Percentiles rank a stretch among this genome's conserved stretches.
phyloP scores from a whole-genome alignment of 352 stramenopile genomes.

The Thalassiosira mediterranea region DNA sequence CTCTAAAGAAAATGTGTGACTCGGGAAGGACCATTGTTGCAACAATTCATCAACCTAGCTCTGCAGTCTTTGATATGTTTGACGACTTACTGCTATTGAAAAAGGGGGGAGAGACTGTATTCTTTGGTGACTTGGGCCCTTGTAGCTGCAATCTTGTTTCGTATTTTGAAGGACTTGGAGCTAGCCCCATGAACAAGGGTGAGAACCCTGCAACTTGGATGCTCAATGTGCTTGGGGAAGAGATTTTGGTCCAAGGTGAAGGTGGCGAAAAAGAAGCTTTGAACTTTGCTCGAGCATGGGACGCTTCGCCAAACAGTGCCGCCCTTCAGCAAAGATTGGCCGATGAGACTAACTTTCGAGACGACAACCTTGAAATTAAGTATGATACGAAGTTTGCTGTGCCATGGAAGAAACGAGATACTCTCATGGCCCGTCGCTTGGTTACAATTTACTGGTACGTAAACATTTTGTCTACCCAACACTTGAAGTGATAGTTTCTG shows the following conservation, averaged over 20 bases:
- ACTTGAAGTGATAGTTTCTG: conserved; percentile 33
- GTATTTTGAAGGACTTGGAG: conserved; percentile 85
- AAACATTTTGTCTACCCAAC: too few relatives aligned
- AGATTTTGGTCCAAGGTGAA: too few relatives aligned
- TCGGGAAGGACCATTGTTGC: conserved; percentile 89
- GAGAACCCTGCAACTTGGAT: conserved; percentile 91
- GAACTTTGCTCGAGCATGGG: conserved; percentile 32
- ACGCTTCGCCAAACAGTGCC: conserved; percentile 28
- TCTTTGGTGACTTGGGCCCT: conserved; percentile 87
- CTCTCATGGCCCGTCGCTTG: conserved; percentile 62
- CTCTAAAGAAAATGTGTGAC: conserved; percentile 86
- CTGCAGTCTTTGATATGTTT: conserved; percentile 82
- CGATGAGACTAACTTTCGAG: conserved; percentile 39
- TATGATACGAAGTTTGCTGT: conserved; percentile 61
- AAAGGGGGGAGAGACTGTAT: conserved; percentile 87
- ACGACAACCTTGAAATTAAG: conserved; percentile 47
- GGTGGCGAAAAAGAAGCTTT: conserved; percentile 21
- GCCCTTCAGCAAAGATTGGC: conserved; percentile 22
- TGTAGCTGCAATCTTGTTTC: conserved; percentile 83
- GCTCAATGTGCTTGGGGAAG: too few relatives aligned
- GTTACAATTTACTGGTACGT: conserved; percentile 89
- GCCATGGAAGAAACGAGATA: conserved; percentile 29
- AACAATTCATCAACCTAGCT: conserved; percentile 86
- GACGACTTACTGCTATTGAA: conserved; percentile 89
- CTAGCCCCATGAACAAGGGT: conserved; percentile 72